These are phyloP conservation scores for Terana coerulea DNA, from an alignment of 768 basidiomycete species.

Conservation along the genomic window DNA sequence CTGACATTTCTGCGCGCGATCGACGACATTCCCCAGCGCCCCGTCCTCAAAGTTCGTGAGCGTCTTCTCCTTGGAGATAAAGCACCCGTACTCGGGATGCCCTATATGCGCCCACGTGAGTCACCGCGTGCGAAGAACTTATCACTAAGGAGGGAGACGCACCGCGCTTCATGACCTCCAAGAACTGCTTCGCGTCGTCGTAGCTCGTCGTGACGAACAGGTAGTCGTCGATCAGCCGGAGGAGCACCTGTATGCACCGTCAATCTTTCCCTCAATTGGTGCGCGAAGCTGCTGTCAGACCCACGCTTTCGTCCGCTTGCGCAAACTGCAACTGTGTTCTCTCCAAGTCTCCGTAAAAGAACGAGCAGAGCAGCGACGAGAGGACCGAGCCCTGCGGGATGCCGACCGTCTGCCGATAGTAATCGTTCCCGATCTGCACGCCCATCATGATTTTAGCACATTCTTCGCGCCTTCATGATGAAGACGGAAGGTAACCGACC, in stretches of 20 bases:
- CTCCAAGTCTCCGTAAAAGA: slow-evolving; percentile 94
- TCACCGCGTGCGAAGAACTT: too few relatives aligned
- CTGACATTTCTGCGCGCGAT: slow-evolving; percentile 38
- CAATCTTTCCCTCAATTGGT: too few relatives aligned
- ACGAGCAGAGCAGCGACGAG: slow-evolving; percentile 89
- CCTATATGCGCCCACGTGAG: slow-evolving; percentile 40
- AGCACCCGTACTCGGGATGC: slow-evolving; percentile 93
- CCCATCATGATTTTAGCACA: not conserved
- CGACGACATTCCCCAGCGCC: slow-evolving; percentile 50
- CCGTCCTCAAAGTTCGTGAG: slow-evolving; percentile 77
- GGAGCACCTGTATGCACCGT: slow-evolving; percentile 52
- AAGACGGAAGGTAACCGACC: slow-evolving; percentile 32
- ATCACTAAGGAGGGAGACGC: slow-evolving; percentile 2
- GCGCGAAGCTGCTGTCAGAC: slow-evolving; percentile 21
- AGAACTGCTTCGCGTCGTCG: slow-evolving; percentile 59
- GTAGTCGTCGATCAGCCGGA: slow-evolving; percentile 95
- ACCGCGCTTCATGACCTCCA: slow-evolving; percentile 76
- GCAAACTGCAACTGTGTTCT: slow-evolving; percentile 49
- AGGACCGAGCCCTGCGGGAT: slow-evolving; percentile 98
- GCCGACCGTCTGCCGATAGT: slow-evolving; percentile 86
- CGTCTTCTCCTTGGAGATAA: slow-evolving; percentile 85
- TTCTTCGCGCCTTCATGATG: not conserved
- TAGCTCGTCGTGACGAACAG: slow-evolving; percentile 74
- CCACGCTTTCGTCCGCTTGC: slow-evolving; percentile 57
- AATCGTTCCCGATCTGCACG: slow-evolving; percentile 71